Conservation (phyloP, 495 filamentous ascomycete genomes). For the Podospora conica region DNA sequence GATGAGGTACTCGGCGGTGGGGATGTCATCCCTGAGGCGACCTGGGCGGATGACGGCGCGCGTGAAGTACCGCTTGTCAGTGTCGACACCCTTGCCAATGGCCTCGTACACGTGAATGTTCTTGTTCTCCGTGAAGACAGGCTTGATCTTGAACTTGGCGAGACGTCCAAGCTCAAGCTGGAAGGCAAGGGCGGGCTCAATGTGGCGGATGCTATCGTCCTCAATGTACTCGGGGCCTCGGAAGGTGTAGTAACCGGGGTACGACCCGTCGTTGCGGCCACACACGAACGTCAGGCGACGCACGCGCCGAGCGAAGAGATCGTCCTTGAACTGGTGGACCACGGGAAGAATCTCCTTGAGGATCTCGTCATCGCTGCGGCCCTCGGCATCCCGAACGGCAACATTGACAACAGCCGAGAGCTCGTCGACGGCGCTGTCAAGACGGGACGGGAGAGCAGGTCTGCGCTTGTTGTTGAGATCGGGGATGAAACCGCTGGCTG, state of each 20-base stretch:
- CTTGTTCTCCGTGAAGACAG: conserved; percentile 96
- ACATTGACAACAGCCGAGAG: conserved; percentile 87
- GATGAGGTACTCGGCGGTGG: conserved; percentile 94
- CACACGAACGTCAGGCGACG: conserved; percentile 95
- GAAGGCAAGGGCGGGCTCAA: conserved; percentile 93
- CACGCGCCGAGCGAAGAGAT: conserved; percentile 71
- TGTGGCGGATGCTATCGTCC: conserved; percentile 93
- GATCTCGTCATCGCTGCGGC: conserved; percentile 75
- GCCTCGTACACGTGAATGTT: conserved; percentile 99
- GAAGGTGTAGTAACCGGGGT: conserved; percentile 98
- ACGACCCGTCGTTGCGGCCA: conserved; percentile 87
- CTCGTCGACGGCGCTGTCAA: conserved; percentile 54
- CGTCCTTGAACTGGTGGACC: conserved; percentile 75
- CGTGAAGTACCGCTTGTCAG: conserved; percentile 96
- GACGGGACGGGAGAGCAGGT: conserved; percentile 37
- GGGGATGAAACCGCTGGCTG: conserved; percentile 54
- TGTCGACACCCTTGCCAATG: conserved; percentile 85
- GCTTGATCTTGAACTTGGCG: conserved; percentile 94
- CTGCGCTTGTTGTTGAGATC: conserved; percentile 69
- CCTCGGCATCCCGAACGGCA: conserved; percentile 84
- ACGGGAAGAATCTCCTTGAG: conserved; percentile 65
- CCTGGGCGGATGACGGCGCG: conserved; percentile 89
- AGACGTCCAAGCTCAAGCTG: conserved; percentile 92
- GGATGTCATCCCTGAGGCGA: conserved; percentile 91
- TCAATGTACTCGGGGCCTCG: conserved; percentile 83